Percentiles rank a stretch among this genome's conserved stretches.
Evolutionary conservation across 306 rosid species (phyloP).

Genomic region (Fragaria nilgerrensis): DNA sequence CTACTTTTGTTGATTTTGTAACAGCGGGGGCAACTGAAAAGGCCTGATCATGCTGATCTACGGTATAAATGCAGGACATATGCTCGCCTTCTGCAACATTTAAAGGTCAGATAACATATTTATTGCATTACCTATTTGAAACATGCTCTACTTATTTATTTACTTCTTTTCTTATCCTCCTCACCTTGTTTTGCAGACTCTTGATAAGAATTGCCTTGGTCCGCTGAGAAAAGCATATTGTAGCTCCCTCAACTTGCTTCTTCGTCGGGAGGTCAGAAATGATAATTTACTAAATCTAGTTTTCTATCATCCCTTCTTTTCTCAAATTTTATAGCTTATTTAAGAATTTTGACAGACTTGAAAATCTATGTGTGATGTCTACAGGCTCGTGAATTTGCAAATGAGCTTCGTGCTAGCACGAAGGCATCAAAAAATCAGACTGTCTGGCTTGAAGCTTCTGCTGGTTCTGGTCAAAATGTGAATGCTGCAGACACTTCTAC

Average conservation of each 20-base stretch:
- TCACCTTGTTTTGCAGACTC: constrained; percentile 55
- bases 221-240: constrained; percentile 80
- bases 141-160: background rate
- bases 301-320: background rate
- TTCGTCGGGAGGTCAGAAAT: constrained; percentile 82
- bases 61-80: constrained; percentile 91
- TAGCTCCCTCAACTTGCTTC: constrained; percentile 88
- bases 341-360: constrained; percentile 4
- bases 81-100: constrained; percentile 83
- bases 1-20: constrained; percentile 28
- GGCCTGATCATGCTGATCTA: constrained; percentile 97
- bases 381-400: constrained; percentile 93
- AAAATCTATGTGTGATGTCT: constrained; percentile 17
- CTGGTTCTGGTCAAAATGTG: constrained; percentile 66
- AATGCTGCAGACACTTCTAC: constrained; percentile 67
- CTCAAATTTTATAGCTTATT: background rate
- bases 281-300: constrained; percentile 25
- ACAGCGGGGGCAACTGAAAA: constrained; percentile 94
- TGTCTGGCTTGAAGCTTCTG: constrained; percentile 71
- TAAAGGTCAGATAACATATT: constrained; percentile 58
- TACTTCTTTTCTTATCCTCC: constrained; percentile 11
- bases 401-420: constrained; percentile 90
- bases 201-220: constrained; percentile 76
- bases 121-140: constrained; percentile 15
- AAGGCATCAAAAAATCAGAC: constrained; percentile 66